These are phyloP conservation scores for Aspergillus niger DNA, from an alignment of 2,329 filamentous ascomycete species.

Conservation along the genomic window DNA sequence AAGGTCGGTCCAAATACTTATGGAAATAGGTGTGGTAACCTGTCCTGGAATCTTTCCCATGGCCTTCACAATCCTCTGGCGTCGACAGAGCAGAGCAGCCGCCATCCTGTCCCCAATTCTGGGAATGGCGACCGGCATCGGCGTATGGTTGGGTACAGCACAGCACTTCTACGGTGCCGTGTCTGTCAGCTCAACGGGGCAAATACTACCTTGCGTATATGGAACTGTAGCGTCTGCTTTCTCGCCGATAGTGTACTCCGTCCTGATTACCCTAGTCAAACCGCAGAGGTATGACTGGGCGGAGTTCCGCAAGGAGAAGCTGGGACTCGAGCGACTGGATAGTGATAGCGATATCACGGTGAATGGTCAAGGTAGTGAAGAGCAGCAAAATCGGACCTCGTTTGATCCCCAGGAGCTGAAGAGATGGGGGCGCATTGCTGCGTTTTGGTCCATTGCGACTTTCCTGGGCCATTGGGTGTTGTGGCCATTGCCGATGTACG, in stretches of 20 bases:
- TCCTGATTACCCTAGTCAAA: constrained; percentile 50
- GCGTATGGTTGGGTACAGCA: constrained; percentile 56
- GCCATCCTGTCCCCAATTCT: constrained; percentile 55
- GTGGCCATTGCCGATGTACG: constrained; percentile 60
- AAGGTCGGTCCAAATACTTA: background rate
- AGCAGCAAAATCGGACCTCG: background rate
- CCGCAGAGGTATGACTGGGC: constrained; percentile 48
- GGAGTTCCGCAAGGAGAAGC: constrained; percentile 38
- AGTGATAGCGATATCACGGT: constrained; percentile 14
- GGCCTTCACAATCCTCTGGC: constrained; percentile 57
- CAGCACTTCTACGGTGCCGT: constrained; percentile 51
- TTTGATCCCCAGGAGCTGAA: constrained; percentile 44
- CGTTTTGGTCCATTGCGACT: constrained; percentile 52
- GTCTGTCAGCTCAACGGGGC: constrained; percentile 51
- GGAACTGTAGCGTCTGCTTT: constrained; percentile 57
- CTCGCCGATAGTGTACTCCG: constrained; percentile 54
- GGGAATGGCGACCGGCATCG: constrained; percentile 54
- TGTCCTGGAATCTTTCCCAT: constrained; percentile 59
- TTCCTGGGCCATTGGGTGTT: constrained; percentile 58
- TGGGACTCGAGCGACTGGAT: constrained; percentile 31
- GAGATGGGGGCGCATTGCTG: constrained; percentile 51
- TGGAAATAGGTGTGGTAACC: constrained; percentile 48
- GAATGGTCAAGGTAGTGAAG: background rate
- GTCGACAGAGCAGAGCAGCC: constrained; percentile 51
- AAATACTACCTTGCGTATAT: constrained; percentile 55